Conservation (phyloP, 2,329 filamentous ascomycete genomes). For the Ceratocystis papillata region DNA sequence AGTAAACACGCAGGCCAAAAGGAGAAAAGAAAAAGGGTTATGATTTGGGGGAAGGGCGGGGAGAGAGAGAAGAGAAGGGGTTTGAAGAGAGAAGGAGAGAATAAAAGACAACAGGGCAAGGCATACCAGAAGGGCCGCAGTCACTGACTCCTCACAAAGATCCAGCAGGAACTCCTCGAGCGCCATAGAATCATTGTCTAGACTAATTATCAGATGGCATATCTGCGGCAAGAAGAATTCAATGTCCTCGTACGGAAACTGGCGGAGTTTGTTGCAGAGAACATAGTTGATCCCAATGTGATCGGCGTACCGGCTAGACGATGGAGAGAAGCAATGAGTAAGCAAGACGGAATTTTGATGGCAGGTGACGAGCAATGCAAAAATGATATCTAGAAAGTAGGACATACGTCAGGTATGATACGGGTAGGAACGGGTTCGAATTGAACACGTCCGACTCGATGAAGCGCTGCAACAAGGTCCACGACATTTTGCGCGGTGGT, state of each 20-base stretch:
- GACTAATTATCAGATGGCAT: constrained; percentile 77
- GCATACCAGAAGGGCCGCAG: constrained; percentile 66
- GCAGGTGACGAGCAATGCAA: background rate
- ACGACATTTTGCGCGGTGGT: constrained; percentile 48
- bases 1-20: background rate
- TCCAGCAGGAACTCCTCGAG: constrained; percentile 79
- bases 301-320: constrained; percentile 66
- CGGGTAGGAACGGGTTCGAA: constrained; percentile 76
- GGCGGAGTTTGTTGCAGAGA: constrained; percentile 76
- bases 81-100: constrained; percentile 8
- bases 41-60: background rate
- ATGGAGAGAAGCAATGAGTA: constrained; percentile 11
- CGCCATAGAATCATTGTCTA: constrained; percentile 86
- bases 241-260: constrained; percentile 83
- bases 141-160: constrained; percentile 77
- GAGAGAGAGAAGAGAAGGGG: constrained; percentile 6
- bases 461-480: constrained; percentile 82
- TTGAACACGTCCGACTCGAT: constrained; percentile 92
- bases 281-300: constrained; percentile 86
- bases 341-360: constrained; percentile 8
- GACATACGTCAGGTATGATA: constrained; percentile 77
- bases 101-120: constrained; percentile 24
- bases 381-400: background rate
- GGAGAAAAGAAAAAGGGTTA: background rate
- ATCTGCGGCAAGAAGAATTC: constrained; percentile 85